Base-by-base conservation (phyloP, 352 stramenopile genomes). In the Phytophthora constricta region DNA sequence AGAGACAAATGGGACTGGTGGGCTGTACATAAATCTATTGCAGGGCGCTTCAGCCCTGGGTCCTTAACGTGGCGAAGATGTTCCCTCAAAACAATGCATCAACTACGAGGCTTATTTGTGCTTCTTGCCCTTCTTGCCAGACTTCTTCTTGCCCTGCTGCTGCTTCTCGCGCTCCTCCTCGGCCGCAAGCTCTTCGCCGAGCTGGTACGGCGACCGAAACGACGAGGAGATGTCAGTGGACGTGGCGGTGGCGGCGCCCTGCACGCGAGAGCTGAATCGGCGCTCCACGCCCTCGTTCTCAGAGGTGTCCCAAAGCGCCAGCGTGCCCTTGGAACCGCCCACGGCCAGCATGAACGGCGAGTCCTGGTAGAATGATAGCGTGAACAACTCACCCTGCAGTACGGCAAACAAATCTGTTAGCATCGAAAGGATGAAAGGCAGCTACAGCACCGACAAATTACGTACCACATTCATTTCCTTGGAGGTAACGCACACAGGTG, bases 401-500 rank as follows among this genome's bases (percentile, higher is more conserved):
- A 20, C 37, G 43, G 51, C 62, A 61, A 64, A 37, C 28, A 20
- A 58, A 61, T 43, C 22, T 34, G 67, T 55, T 47, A 61, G 49
- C 48, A 7, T 43, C 31, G 31, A 26, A 47, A 25, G 33, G 22
- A 9, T 58, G 1, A 33, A 47, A 23, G 14, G 42, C 10, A 49
- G 23, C 60, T 48, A 51, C 42, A 51, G n/a, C 20, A 43, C 4
- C 25, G 48, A 62, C 63, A 11, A 62, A 13, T 17, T 62, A 90
- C 83, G 71, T 88, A 93, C 85, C 70, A 98, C 88, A 57, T 95
- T 95, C 89, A 98, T 97, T 46, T 92, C 86, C 76, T 97, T 98
- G 14, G 90, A 94, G 2, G 83, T 93, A 60, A 98, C 83, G 65
- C 84, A 96, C 50, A 84, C 63, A 3, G 92, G 87, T 19, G 66